phyloP scores from a whole-genome alignment of 306 rosid species.

The Pyrus communis region DNA sequence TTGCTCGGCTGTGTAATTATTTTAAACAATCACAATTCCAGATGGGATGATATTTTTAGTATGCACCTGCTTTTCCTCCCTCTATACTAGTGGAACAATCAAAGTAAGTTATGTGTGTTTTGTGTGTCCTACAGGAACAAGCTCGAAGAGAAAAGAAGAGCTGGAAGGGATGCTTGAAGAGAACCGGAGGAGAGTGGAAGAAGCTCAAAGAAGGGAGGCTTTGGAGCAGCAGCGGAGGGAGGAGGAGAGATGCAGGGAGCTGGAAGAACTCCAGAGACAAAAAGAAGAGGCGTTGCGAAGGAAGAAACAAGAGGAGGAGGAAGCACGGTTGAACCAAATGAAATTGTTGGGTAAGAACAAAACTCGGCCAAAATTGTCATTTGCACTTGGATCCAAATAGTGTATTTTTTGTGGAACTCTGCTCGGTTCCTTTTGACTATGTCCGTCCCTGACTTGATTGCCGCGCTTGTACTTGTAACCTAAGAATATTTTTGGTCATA shows the following conservation, averaged over 20 bases:
- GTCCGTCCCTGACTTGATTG: neutral
- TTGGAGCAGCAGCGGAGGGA: slow-evolving; percentile 82
- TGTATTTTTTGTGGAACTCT: neutral
- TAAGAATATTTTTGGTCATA: neutral
- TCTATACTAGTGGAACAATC: neutral
- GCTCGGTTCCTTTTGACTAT: neutral
- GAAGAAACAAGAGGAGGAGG: slow-evolving; percentile 85
- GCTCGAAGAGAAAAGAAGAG: slow-evolving; percentile 80
- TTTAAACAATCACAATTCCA: neutral
- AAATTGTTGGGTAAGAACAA: slow-evolving; percentile 94
- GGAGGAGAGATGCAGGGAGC: slow-evolving; percentile 89
- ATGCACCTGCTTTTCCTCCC: neutral
- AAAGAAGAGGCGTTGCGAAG: slow-evolving; percentile 83
- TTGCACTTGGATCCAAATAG: slow-evolving; percentile 89
- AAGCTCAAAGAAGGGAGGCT: slow-evolving; percentile 86
- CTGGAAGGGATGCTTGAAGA: slow-evolving; percentile 90
- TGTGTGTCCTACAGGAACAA: slow-evolving; percentile 47
- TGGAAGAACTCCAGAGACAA: slow-evolving; percentile 97
- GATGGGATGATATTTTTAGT: neutral
- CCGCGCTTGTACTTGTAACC: neutral
- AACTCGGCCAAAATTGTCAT: slow-evolving; percentile 88
- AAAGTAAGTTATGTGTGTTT: neutral
- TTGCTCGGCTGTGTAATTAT: neutral
- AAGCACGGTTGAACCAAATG: slow-evolving; percentile 73
- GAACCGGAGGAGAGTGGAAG: slow-evolving; percentile 83